Conservation (phyloP, 1,284 basidiomycete species). For the Marasmius oreades region DNA sequence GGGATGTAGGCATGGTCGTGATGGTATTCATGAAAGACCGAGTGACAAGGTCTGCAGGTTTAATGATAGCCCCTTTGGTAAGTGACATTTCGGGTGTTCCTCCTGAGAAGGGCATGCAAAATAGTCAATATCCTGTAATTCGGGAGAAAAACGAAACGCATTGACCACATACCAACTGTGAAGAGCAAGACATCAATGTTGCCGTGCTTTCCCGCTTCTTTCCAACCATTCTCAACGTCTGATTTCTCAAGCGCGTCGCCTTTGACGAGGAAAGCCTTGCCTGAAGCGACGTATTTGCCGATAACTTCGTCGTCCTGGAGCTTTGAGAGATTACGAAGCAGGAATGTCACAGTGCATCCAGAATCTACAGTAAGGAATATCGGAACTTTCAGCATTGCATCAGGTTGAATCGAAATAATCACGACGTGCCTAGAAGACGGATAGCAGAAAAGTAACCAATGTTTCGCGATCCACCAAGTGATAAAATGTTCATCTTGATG, state of each 20-base stretch:
- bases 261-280: conserved; percentile 41
- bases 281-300: conserved; percentile 36
- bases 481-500: conserved; percentile 31
- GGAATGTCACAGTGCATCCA: conserved; percentile 48
- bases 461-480: conserved; percentile 59
- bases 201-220: conserved; percentile 30
- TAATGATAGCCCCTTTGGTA: conserved; percentile 39
- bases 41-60: conserved; percentile 47
- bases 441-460: conserved; percentile 55
- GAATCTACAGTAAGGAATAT: conserved; percentile 26
- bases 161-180: conserved; percentile 39
- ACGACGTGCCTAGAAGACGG: conserved; percentile 46
- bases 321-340: conserved; percentile 38
- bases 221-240: conserved; percentile 45
- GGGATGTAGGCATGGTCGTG: conserved; percentile 36
- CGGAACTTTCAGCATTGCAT: not conserved
- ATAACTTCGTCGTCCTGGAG: conserved; percentile 46
- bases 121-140: not conserved
- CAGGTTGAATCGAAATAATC: not conserved
- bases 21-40: conserved; percentile 45
- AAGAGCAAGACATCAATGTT: conserved; percentile 45
- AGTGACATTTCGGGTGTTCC: conserved; percentile 38
- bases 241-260: conserved; percentile 46
- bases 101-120: conserved; percentile 24
- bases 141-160: not conserved